phyloP scores from a whole-genome alignment of 2,329 filamentous ascomycete species.

The Atkinsonella hypoxylon region DNA sequence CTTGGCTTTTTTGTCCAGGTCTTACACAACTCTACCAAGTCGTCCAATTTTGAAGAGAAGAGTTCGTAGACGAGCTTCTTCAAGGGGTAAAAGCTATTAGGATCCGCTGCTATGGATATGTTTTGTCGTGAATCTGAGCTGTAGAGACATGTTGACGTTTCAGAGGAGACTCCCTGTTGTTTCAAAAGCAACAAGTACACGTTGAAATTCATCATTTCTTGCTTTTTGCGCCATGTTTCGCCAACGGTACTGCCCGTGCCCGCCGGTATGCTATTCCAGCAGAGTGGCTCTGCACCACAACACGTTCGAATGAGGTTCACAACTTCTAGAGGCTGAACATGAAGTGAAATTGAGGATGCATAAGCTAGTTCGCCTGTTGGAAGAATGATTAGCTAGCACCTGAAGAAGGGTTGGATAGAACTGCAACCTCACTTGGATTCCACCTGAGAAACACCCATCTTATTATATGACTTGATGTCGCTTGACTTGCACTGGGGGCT shows the following conservation, averaged over 20 bases:
- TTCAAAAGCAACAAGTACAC: constrained; percentile 45
- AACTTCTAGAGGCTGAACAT: constrained; percentile 53
- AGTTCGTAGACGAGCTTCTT: constrained; percentile 42
- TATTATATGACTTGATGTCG: constrained; percentile 59
- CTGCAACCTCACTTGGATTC: constrained; percentile 54
- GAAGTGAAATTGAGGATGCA: constrained; percentile 50
- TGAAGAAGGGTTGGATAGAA: background rate
- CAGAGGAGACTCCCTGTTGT: constrained; percentile 6
- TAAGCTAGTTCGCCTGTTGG: constrained; percentile 54
- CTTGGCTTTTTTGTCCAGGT: constrained; percentile 33
- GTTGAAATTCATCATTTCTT: constrained; percentile 31
- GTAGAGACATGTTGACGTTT: constrained; percentile 1
- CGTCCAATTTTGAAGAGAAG: constrained; percentile 39
- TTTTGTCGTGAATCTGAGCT: constrained; percentile 4
- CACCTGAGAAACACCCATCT: constrained; percentile 75
- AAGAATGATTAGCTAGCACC: background rate
- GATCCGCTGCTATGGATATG: constrained; percentile 16
- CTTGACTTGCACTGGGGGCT: constrained; percentile 55
- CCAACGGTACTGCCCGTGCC: constrained; percentile 35
- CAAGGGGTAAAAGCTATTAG: constrained; percentile 25
- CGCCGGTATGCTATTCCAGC: constrained; percentile 18
- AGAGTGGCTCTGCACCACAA: constrained; percentile 38
- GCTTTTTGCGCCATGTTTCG: constrained; percentile 34
- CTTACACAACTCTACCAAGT: constrained; percentile 32
- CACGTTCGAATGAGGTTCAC: constrained; percentile 58